Percentiles rank a stretch among this genome's conserved stretches.
These are phyloP conservation scores for Paragyromitra xinjiangensis DNA, from an alignment of 495 filamentous ascomycete species.

Conservation along the genomic window DNA sequence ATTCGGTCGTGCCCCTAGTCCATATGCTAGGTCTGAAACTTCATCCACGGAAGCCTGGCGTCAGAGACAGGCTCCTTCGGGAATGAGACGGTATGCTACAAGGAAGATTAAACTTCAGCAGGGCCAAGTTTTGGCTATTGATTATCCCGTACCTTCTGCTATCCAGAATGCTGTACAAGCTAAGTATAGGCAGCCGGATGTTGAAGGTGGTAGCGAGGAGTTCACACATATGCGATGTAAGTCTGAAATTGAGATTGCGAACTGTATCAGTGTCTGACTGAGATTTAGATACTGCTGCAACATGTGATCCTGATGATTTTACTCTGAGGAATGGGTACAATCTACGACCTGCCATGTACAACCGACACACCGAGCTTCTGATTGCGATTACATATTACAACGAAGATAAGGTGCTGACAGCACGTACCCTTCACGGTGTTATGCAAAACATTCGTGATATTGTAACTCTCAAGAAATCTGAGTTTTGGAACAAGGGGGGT, in stretches of 20 bases:
- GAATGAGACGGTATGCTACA: conserved; percentile 89
- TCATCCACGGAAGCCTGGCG: conserved; percentile 89
- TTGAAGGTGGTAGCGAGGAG: conserved; percentile 87
- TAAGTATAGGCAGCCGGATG: conserved; percentile 86
- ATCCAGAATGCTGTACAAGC: conserved; percentile 96
- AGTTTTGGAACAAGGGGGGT: conserved; percentile 60
- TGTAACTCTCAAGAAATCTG: conserved; percentile 58
- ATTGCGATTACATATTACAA: conserved; percentile 62
- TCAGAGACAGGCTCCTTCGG: conserved; percentile 78
- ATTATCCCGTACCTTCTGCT: conserved; percentile 96
- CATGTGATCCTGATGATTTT: conserved; percentile 98
- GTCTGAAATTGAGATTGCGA: conserved; percentile 44
- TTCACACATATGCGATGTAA: conserved; percentile 98
- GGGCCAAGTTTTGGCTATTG: conserved; percentile 93
- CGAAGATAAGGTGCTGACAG: conserved; percentile 60
- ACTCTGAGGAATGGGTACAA: conserved; percentile 99
- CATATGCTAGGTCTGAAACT: conserved; percentile 74
- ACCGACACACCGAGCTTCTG: conserved; percentile 64
- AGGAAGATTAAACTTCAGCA: conserved; percentile 97
- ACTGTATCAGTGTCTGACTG: conserved; percentile 12
- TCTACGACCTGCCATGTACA: conserved; percentile 97
- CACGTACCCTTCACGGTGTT: conserved; percentile 60
- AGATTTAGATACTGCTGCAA: conserved; percentile 84
- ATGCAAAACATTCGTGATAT: conserved; percentile 61
- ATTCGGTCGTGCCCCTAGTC: conserved; percentile 63